Evolutionary conservation across 2,329 filamentous ascomycete species (phyloP), one percentile per base, ranked within the genome.

Genomic region (Periglandula ipomoeae): DNA sequence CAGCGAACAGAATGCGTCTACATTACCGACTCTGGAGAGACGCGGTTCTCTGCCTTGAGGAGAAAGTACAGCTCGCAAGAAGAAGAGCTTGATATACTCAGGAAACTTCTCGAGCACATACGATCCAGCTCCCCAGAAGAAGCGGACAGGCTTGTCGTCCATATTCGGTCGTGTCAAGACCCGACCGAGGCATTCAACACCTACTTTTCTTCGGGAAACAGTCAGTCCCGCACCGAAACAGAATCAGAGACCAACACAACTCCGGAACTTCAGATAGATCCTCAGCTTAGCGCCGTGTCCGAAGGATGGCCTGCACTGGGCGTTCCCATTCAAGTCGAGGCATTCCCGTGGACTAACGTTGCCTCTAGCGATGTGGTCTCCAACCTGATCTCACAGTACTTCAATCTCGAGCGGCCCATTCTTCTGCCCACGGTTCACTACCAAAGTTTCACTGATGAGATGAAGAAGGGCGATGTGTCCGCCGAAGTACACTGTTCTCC

Each of bases 1-100:
- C 38, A 37, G 20, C 15, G 19, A 24, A 26, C n/a, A 22, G 13
- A 42, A 32, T 48, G 46, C 27, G 35, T 9, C 15, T 48, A 48
- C 20, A 24, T 42, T 24, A 48, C 46, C 26, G 27, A 48, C 27
- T 39, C 38, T 11, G 46, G 46, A 27, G 46, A 48, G 27, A 48
- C 37, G 13, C 46, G 39, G 22, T 48, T 32, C 27, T 48, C 46
- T 20, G 46, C 46, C 15, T 22, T 48, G 27, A 48, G 39, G 24
- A 41, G 46, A 23, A 48, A n/a, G n/a, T 48, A 20, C 27, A 48
- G 20, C 39, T 34, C 38, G 3, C 37, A 30, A 17, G 15, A 48
- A 22, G 46, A 11, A 27, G 46, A 48, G 30, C 46, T 48, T n/a
- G 39, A 42, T 4, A 41, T 24, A 19, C 30, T 48, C 24, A 39